Base-by-base conservation (phyloP, 257 asterid species). In the Linaria vulgaris region DNA sequence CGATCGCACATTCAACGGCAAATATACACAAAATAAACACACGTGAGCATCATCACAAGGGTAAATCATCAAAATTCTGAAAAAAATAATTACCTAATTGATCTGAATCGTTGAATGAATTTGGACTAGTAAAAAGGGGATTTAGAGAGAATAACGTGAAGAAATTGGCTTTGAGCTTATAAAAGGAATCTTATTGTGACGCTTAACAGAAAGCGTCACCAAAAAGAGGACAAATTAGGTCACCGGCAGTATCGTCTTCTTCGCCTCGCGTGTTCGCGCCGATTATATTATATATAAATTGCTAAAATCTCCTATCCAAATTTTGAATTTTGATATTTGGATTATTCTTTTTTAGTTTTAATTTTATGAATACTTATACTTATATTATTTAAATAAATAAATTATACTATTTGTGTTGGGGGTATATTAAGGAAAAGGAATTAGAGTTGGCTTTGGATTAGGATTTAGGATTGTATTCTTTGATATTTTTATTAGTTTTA, bases 211-310 rank as follows among this genome's bases (percentile, higher is more conserved):
- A 74, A 69, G 74, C 63, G 34, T 72, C 72, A 75, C 68, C 74
- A 61, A 72, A 71, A 27, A 43, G 6, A 38, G 46, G 73, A 70
- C 48, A 21, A 69, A 45, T 17, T 43, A 58, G 24, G 69, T 61
- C 34, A 6, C 68, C 68, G 48, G 43, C 61, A 58, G 16, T 25
- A 56, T 52, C 67, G 72, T 46, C 78, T 72, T 52, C 51, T 62
- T 81, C 68, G 52, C 11, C 71, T 53, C 77, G 67, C 73, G 78
- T 72, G 14, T 64, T 55, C 79, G 21, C 59, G 63, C 62, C 54
- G 55, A 31, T 27, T 59, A 54, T 45, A 15, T n/a, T 30, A 24
- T 22, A 44, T 54, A 27, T n/a, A 44, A 30, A 30, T 4, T 7
- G 23, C 49, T 61, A 39, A 25, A 59, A 15, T 59, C 14, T 30